phyloP scores from a whole-genome alignment of 164 flowering plant species.

The Echeveria elegans region DNA sequence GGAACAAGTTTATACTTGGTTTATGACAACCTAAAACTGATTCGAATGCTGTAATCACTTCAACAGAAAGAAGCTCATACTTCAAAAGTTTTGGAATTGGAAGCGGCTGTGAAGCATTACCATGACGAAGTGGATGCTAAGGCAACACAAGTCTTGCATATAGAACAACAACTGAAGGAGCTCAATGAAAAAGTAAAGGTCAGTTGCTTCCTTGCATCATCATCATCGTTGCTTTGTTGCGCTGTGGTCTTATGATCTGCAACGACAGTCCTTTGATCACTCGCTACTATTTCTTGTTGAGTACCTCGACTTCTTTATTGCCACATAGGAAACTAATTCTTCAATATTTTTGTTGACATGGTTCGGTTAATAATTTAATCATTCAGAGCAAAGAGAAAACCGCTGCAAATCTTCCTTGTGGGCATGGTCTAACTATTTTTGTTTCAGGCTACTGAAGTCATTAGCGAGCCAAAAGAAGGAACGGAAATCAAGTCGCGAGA shows the following conservation, averaged over 20 bases:
- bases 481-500: constrained; percentile 65
- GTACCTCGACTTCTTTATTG: too few relatives aligned
- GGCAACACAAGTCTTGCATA: constrained; percentile 29
- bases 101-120: constrained; percentile 34
- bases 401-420: not conserved
- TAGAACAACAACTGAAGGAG: constrained; percentile 52
- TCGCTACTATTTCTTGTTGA: too few relatives aligned
- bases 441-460: constrained; percentile 34
- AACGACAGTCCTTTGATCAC: not conserved
- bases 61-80: constrained; percentile 53
- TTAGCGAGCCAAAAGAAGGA: constrained; percentile 27
- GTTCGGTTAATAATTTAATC: too few relatives aligned
- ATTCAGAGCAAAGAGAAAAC: not conserved
- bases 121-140: constrained; percentile 57
- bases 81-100: constrained; percentile 37
- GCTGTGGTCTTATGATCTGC: not conserved
- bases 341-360: too few relatives aligned
- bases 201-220: not conserved
- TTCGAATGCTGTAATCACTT: constrained; percentile 11
- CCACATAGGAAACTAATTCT: too few relatives aligned
- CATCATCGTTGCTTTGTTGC: not conserved
- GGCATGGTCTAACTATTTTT: not conserved
- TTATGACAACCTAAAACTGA: not conserved
- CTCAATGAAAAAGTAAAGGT: constrained; percentile 61
- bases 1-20: not conserved